Evolutionary conservation across 1,139 yeast species (phyloP), one percentile per base, ranked within the genome.

Genomic region (Citeromyces siamensis): DNA sequence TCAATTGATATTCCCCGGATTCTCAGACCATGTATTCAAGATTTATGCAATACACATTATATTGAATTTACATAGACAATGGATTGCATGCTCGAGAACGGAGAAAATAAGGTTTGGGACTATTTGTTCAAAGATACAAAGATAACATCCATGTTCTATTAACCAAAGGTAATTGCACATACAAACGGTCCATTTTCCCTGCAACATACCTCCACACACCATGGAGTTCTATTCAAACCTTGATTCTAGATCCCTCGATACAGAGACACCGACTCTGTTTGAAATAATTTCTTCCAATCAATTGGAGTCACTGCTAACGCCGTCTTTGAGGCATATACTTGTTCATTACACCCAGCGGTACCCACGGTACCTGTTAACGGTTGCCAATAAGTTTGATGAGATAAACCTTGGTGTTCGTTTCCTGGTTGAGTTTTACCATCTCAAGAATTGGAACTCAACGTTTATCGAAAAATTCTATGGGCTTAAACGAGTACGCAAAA

Each of bases 401-500:
- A 48, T 85, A 26, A 81, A 80, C 46, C 56, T 80, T 8, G 44
- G 71, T 2, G 45, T 79, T 4, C 62, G 90, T 52, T 75, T 83
- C 1, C 45, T 69, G n/a, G 62, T 88, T 1, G 96, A 90, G 55
- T 78, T 77, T 66, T 69, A 71, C 46, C 84, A 80, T 48, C 55
- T 88, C 37, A 68, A 62, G 38, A 66, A 68, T 39, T 83, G 94
- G 85, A 88, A 83, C 49, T 76, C 94, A 0, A 74, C 93, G 2
- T 85, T 90, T 48, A 84, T 95, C 0, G 97, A 88, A 53, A 83
- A 83, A 53, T 90, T 88, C 52, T 88, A 90, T 51, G 97, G 96
- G 2, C 59, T 90, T 46, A 85, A 86, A 52, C 60, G 94, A 37
- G 74, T 74, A 16, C 59, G 59, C 38, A 59, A 56, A 28, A 60